Evolutionary conservation across 768 basidiomycete genomes (phyloP).

Genomic region (Leucocoprinus sp.): DNA sequence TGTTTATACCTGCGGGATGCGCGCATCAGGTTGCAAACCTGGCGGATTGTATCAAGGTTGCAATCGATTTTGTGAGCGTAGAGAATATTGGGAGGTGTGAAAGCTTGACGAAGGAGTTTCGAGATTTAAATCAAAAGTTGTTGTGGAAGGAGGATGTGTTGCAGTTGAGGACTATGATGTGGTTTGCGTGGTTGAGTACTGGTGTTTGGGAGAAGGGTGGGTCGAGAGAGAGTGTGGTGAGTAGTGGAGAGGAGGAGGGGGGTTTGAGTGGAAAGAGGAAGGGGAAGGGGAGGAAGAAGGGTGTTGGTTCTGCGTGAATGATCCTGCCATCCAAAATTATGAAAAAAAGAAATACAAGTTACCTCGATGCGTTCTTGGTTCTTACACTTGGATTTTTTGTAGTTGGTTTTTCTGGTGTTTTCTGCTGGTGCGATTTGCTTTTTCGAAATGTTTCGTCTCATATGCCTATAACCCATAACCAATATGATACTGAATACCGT

Average conservation of each 20-base stretch:
- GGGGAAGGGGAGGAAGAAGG: conserved; percentile 6
- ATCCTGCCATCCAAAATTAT: no score
- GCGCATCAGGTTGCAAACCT: conserved; percentile 91
- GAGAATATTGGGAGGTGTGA: conserved; percentile 88
- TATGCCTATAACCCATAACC: no score
- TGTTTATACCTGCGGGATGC: conserved; percentile 93
- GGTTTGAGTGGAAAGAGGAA: conserved; percentile 1
- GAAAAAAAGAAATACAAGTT: no score
- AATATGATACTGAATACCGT: no score
- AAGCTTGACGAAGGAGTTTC: conserved; percentile 79
- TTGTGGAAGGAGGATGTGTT: conserved; percentile 94
- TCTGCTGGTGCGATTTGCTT: no score
- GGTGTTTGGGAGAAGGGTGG: conserved; percentile 25
- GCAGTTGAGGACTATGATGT: conserved; percentile 87
- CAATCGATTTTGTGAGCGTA: conserved; percentile 89
- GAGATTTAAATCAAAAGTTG: conserved; percentile 79
- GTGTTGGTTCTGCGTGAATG: no score
- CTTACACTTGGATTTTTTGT: no score
- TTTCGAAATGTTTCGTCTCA: no score
- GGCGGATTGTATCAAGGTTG: conserved; percentile 94
- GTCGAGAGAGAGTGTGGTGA: neutral
- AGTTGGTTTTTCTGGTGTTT: no score
- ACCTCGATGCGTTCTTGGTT: no score
- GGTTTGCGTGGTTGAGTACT: conserved; percentile 85
- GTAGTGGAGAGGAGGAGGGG: neutral